Evolutionary conservation across 768 basidiomycete genomes (phyloP).

Genomic region (Porpolomopsis calyptriformis): DNA sequence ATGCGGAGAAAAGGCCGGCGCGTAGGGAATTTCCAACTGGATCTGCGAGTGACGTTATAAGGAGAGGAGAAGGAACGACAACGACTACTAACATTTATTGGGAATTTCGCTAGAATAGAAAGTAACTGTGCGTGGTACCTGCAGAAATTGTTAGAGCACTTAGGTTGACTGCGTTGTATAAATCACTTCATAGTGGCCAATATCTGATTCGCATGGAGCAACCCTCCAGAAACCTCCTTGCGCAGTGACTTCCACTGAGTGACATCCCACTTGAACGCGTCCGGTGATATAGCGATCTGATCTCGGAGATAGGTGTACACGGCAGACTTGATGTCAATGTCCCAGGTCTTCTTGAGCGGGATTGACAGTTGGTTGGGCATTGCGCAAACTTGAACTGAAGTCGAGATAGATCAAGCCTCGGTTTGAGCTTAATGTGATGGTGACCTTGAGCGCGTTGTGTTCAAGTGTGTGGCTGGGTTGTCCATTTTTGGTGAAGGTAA

Average conservation of each 20-base stretch:
- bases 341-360: constrained; percentile 63
- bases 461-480: no score
- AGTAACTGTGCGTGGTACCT: constrained; percentile 91
- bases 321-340: constrained; percentile 41
- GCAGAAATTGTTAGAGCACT: constrained; percentile 7
- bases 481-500: no score
- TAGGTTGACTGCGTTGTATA: constrained; percentile 6
- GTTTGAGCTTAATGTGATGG: no score
- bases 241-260: constrained; percentile 58
- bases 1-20: constrained; percentile 53
- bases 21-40: constrained; percentile 60
- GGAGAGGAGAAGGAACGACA: background rate
- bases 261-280: constrained; percentile 75
- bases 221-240: constrained; percentile 38
- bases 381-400: background rate
- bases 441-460: no score
- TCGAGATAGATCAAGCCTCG: no score
- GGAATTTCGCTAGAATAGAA: constrained; percentile 76
- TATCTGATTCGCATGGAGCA: constrained; percentile 47
- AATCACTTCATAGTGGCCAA: constrained; percentile 49
- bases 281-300: constrained; percentile 67
- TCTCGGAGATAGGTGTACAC: constrained; percentile 58
- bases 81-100: constrained; percentile 45
- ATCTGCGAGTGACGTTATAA: constrained; percentile 36
- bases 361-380: constrained; percentile 75